Percentiles rank a stretch among this genome's conserved stretches.
phyloP scores from a whole-genome alignment of 2,329 filamentous ascomycete genomes.

The Xylaria multiplex region DNA sequence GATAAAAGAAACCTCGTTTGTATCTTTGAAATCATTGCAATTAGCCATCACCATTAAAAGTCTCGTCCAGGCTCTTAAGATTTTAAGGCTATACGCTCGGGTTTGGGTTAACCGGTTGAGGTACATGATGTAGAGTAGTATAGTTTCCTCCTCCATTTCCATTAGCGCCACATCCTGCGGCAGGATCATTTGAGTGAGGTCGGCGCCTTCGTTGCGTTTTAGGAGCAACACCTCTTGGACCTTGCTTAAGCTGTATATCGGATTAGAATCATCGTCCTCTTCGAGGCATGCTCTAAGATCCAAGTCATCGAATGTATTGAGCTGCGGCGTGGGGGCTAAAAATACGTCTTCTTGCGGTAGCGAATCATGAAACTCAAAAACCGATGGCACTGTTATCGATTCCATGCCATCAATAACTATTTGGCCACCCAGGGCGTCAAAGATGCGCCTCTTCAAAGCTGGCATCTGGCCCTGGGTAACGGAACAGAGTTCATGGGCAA shows the following conservation, averaged over 20 bases:
- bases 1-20: slow-evolving; percentile 78
- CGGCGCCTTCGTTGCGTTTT: slow-evolving; percentile 70
- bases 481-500: slow-evolving; percentile 83
- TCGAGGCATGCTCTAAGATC: slow-evolving; percentile 74
- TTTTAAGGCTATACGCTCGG: slow-evolving; percentile 66
- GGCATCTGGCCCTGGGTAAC: slow-evolving; percentile 77
- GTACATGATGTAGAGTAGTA: slow-evolving; percentile 70
- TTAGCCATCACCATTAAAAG: slow-evolving; percentile 85
- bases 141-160: slow-evolving; percentile 67
- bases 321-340: slow-evolving; percentile 60
- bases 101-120: slow-evolving; percentile 72
- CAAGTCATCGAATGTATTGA: slow-evolving; percentile 71
- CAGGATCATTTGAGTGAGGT: slow-evolving; percentile 59
- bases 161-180: slow-evolving; percentile 61
- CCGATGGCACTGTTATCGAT: slow-evolving; percentile 73
- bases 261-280: slow-evolving; percentile 64
- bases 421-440: slow-evolving; percentile 80
- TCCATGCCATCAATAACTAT: slow-evolving; percentile 74
- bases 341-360: slow-evolving; percentile 66
- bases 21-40: slow-evolving; percentile 79
- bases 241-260: slow-evolving; percentile 74
- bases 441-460: slow-evolving; percentile 73
- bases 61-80: slow-evolving; percentile 85
- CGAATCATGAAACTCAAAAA: slow-evolving; percentile 96
- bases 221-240: slow-evolving; percentile 79